Conservation (phyloP, 2,329 filamentous ascomycete genomes). For the Monosporascus ibericus region DNA sequence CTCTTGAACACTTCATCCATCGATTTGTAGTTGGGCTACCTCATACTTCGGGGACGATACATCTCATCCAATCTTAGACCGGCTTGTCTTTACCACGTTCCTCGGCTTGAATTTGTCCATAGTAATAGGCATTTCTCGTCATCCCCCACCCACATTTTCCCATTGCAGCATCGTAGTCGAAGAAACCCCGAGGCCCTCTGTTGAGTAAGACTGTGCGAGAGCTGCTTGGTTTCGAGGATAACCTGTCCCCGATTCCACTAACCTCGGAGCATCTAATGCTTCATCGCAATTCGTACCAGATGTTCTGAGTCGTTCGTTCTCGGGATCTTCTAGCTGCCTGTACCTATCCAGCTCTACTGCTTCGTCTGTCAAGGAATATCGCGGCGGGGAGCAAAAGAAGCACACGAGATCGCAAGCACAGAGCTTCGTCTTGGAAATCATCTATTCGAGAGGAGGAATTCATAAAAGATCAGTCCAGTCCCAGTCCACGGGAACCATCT, state of each 20-base stretch:
- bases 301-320: not conserved
- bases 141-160: too few species aligned
- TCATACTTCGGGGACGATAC: too few species aligned
- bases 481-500: constrained; percentile 6
- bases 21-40: too few species aligned
- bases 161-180: too few species aligned
- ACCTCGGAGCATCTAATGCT: not conserved
- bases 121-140: too few species aligned
- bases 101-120: too few species aligned
- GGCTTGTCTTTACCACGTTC: too few species aligned
- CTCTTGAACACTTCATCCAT: too few species aligned
- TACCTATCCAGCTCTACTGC: constrained; percentile 16
- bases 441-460: constrained; percentile 22
- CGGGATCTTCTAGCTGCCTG: constrained; percentile 6
- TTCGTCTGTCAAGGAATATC: constrained; percentile 11
- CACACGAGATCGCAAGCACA: constrained; percentile 48
- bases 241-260: constrained; percentile 2
- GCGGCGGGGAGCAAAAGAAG: not conserved
- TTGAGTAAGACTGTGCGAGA: too few species aligned
- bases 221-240: too few species aligned
- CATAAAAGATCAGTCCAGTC: not conserved
- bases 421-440: constrained; percentile 54
- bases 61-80: too few species aligned
- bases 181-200: too few species aligned
- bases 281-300: not conserved